These are phyloP conservation scores for Physcomitrium patens DNA, from an alignment of 225 moss, liverwort and hornwort species.

Conservation along the genomic window DNA sequence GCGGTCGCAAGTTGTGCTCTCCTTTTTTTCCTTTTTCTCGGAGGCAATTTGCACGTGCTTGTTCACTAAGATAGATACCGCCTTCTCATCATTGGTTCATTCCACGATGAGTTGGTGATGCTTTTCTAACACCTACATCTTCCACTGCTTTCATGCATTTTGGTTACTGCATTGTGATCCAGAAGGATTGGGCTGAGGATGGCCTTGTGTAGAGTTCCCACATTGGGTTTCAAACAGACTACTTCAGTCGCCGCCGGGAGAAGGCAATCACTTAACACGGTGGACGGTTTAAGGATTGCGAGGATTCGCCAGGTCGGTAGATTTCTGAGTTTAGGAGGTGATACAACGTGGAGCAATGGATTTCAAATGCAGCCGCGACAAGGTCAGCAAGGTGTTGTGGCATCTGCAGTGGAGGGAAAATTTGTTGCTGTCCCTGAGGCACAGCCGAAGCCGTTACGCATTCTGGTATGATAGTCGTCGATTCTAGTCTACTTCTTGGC, in stretches of 20 bases:
- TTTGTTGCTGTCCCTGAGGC: background rate
- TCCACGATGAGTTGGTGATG: too few species aligned
- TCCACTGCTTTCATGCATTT: too few species aligned
- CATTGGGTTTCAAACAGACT: background rate
- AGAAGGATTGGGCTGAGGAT: background rate
- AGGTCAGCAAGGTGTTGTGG: background rate
- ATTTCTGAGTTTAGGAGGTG: background rate
- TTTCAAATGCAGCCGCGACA: background rate
- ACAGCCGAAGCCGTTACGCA: slow-evolving; percentile 22
- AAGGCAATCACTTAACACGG: background rate
- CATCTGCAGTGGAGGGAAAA: slow-evolving; percentile 8
- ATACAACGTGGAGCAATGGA: slow-evolving; percentile 2
- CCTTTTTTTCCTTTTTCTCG: too few species aligned
- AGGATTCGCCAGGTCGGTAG: background rate
- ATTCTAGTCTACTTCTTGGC: background rate
- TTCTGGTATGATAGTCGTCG: slow-evolving; percentile 21
- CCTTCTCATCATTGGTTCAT: too few species aligned
- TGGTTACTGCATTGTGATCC: background rate
- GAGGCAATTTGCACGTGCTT: too few species aligned
- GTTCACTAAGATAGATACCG: too few species aligned
- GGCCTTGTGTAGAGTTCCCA: slow-evolving; percentile 6
- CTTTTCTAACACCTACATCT: too few species aligned
- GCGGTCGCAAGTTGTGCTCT: too few species aligned
- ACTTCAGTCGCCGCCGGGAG: background rate
- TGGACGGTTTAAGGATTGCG: background rate